Base-by-base conservation (phyloP, 306 rosid genomes). In the Gastrolobium villosum region DNA sequence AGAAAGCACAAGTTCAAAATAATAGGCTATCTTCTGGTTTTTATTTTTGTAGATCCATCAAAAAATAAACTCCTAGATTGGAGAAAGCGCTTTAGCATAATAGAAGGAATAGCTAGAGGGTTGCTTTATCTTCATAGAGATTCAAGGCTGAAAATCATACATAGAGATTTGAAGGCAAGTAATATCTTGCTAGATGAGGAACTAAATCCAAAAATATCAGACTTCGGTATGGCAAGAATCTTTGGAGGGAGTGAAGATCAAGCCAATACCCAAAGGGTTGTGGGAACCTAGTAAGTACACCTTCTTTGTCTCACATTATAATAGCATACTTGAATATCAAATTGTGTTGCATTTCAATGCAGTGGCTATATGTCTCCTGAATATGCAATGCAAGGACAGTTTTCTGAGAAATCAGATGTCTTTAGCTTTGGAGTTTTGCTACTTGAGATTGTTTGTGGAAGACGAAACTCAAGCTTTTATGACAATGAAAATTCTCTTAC, bases 171-270 rank as follows among this genome's bases (percentile, higher is more conserved):
- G 35, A 79, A 79, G 43, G 66, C 74, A 11, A 72, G 83, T 43
- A 79, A 79, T 43, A 72, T 79, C 13, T 63, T 72, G 50, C 8
- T 79, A 14, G 80, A 80, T 40, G 63, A 53, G 7, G 62, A 65
- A 1, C 9, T 80, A 6, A 81, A 81, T 81, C 76, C 71, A 59
- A 81, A 81, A 59, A 81, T 81, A 74, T 81, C 80, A 5, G 76
- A 81, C 49, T 81, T 81, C 57, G 84, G 81, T 59, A 69, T 82
- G 85, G 85, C 82, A 0, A 82, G 26, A 82, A 76, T 82, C n/a
- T 76, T 82, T 70, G 78, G 78, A 60, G 85, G 72, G 2, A 54
- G 9, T 26, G 85, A 82, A 41, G 74, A 76, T 34, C 73, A 75
- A 0, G 85, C 78, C 26, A 75, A 76, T 6, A 81, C 85, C 0